These are phyloP conservation scores for Ophiostoma pallidulum DNA, from an alignment of 2,329 filamentous ascomycete species.

Conservation along the genomic window DNA sequence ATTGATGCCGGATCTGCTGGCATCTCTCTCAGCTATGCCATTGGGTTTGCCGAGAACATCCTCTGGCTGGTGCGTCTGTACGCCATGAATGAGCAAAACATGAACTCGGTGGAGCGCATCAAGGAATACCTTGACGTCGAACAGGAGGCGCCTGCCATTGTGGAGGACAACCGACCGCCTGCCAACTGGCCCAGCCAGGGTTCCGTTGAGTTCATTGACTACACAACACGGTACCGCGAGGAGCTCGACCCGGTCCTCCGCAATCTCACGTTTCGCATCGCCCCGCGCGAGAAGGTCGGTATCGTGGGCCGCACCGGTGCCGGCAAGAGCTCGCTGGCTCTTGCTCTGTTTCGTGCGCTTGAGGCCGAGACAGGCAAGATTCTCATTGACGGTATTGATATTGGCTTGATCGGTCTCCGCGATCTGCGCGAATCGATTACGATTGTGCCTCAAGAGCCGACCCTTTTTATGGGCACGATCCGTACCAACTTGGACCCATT, in stretches of 20 bases:
- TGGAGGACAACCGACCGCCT: constrained; percentile 69
- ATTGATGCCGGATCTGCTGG: constrained; percentile 89
- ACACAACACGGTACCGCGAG: constrained; percentile 78
- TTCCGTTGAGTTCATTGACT: constrained; percentile 76
- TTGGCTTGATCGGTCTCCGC: constrained; percentile 80
- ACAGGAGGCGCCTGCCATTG: constrained; percentile 72
- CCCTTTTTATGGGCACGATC: constrained; percentile 85
- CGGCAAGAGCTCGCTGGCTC: constrained; percentile 88
- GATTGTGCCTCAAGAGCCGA: constrained; percentile 95
- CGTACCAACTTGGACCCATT: constrained; percentile 92
- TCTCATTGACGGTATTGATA: constrained; percentile 82
- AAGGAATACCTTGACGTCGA: constrained; percentile 97
- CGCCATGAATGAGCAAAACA: constrained; percentile 93
- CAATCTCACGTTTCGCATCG: constrained; percentile 76
- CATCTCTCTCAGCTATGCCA: constrained; percentile 88
- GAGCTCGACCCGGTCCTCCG: constrained; percentile 83
- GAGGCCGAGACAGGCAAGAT: constrained; percentile 89
- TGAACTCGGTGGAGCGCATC: constrained; percentile 97
- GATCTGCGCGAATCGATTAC: constrained; percentile 91
- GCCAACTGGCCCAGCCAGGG: constrained; percentile 79
- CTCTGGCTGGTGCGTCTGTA: constrained; percentile 94
- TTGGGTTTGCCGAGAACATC: constrained; percentile 94
- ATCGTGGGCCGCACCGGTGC: constrained; percentile 94
- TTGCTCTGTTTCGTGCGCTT: constrained; percentile 86
- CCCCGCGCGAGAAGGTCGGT: constrained; percentile 82